Percentiles rank a stretch among this genome's conserved stretches.
phyloP scores from a whole-genome alignment of 129 eudicot species.

The Sambucus nigra region DNA sequence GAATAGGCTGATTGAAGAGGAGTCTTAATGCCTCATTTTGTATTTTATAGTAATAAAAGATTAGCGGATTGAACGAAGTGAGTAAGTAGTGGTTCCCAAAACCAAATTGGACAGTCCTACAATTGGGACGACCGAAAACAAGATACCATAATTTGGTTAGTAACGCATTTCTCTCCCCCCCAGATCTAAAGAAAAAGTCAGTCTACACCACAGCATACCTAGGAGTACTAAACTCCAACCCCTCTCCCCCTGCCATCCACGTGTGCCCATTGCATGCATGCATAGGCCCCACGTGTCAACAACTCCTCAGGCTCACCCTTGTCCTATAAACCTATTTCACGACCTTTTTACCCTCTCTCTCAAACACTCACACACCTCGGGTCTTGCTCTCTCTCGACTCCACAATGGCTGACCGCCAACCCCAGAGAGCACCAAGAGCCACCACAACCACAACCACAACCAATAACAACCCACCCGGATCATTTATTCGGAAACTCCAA shows the following conservation, averaged over 20 bases:
- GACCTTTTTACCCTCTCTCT: neutral
- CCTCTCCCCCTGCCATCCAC: slow-evolving; percentile 19
- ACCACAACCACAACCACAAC: slow-evolving; percentile 18
- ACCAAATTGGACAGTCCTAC: too few relatives aligned
- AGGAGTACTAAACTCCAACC: slow-evolving; percentile 7
- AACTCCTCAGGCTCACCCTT: slow-evolving; percentile 18
- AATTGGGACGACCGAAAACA: too few relatives aligned
- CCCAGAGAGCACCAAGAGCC: slow-evolving; percentile 11
- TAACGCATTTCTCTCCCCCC: neutral
- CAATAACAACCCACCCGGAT: slow-evolving; percentile 10
- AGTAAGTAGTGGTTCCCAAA: too few relatives aligned
- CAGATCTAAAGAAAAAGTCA: slow-evolving; percentile 10
- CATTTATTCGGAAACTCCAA: slow-evolving; percentile 29
- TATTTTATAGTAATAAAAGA: too few relatives aligned
- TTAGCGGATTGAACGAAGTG: too few relatives aligned
- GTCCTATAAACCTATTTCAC: slow-evolving; percentile 2
- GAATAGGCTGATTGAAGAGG: too few relatives aligned
- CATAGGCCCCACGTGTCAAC: neutral
- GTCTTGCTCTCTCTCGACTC: slow-evolving; percentile 5
- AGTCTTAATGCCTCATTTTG: too few relatives aligned
- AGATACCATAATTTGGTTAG: too few relatives aligned
- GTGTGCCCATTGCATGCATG: slow-evolving; percentile 43
- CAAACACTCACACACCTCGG: neutral
- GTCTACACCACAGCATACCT: neutral
- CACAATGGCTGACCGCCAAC: slow-evolving; percentile 41